These are phyloP conservation scores for Mucor circinelloides DNA, from an alignment of 371 early-diverging fungal species.

Conservation along the genomic window DNA sequence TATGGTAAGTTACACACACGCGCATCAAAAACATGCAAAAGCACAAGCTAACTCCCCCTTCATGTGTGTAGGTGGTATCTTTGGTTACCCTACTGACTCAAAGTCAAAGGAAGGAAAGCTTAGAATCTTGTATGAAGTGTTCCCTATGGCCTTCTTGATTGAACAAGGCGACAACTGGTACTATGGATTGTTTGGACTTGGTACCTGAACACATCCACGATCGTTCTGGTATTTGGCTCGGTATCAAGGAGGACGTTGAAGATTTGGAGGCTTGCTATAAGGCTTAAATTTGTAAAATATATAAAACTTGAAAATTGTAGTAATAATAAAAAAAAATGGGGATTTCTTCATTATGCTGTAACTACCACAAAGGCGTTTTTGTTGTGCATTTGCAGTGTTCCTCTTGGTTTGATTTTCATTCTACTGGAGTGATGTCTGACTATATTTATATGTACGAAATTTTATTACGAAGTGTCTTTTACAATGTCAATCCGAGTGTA, in stretches of 20 bases:
- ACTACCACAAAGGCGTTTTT: neutral
- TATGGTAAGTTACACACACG: constrained; percentile 56
- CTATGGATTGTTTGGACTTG: constrained; percentile 81
- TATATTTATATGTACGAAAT: neutral
- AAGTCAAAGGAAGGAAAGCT: constrained; percentile 95
- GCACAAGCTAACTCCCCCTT: neutral
- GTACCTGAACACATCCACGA: constrained; percentile 89
- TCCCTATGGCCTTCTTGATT: constrained; percentile 95
- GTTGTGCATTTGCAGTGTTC: neutral
- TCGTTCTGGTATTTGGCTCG: constrained; percentile 92
- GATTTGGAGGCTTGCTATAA: constrained; percentile 68
- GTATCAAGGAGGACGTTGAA: constrained; percentile 89
- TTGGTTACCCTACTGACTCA: constrained; percentile 84
- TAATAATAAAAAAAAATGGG: no score
- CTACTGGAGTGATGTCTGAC: no score
- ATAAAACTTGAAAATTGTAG: neutral
- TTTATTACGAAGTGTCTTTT: neutral
- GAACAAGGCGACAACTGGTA: constrained; percentile 93
- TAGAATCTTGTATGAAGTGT: constrained; percentile 95
- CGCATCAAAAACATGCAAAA: neutral
- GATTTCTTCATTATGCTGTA: no score
- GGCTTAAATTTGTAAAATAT: constrained; percentile 11
- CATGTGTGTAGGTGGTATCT: constrained; percentile 65
- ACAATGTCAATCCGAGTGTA: neutral
- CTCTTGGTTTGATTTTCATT: no score